Base-by-base conservation (phyloP, 768 basidiomycete genomes). In the Tylopilus balloui region DNA sequence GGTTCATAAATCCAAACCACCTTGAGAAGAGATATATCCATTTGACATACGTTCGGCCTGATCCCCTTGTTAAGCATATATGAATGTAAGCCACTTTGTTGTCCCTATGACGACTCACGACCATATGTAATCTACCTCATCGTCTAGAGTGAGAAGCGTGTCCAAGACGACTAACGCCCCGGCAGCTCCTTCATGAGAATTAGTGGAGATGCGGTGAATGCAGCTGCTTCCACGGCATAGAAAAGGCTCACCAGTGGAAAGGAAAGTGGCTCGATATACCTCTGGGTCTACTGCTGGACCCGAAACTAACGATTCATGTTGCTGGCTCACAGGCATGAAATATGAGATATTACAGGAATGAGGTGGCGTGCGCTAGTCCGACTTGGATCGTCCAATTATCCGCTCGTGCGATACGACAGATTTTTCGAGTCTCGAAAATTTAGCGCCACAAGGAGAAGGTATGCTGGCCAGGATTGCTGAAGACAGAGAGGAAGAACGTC, bases 1-100 rank as follows among this genome's bases (percentile, higher is more conserved):
- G 52, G 12, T 51, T 52, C 46, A 47, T 3, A 27, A 61, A 15
- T 45, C 61, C 60, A 37, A 60, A 60, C 61, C 60, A 63, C 48
- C 32, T 61, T 1, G 61, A 23, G 15, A 61, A 52, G 21, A 61
- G 42, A 42, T 52, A 61, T 47, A 61, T 53, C 44, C 54, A 50
- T 32, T 63, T 61, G 24, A 63, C 40, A 11, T 52, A 20, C 13
- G 23, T 9, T 17, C 52, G 19, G 20, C 25, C n/a, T 1, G 51
- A n/a, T 27, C 49, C 51, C 41, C 60, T 61, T 25, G 29, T 13
- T 27, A 25, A 34, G 15, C 1, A 6, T 2, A 9, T 11, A 15
- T 51, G n/a, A 27, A 12, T 15, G 25, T 25, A 20, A 28, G 11
- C 7, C 10, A 23, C 4, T 27, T 23, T 3, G 0, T 25, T 11